Base-by-base conservation (phyloP, 306 rosid species). In the Begonia loranthoides region DNA sequence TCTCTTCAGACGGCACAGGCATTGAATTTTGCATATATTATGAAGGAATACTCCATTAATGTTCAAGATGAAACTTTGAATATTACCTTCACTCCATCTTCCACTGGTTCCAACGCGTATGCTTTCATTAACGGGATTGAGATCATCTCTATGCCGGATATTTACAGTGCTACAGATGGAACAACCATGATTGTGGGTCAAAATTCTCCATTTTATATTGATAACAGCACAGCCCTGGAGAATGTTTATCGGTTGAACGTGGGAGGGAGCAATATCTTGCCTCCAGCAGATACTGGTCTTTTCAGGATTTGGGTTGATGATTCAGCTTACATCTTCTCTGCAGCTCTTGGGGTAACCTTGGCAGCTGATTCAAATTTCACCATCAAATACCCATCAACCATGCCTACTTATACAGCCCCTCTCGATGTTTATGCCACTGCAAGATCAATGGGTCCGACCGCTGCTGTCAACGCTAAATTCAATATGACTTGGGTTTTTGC, bases 91-190 rank as follows among this genome's bases (percentile, higher is more conserved):
- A 50, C 33, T 40, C 99, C 99, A 1, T 86, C 95, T 1, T 2
- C 74, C 15, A 49, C 60, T 15, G 62, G 73, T 51, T 63, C 93
- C 0, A 83, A 83, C 49, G 74, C 88, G 0, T 83, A 64, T 57
- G 96, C 94, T 0, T 92, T 86, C 67, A 84, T 86, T n/a, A 92
- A 92, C 64, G 99, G 99, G 68, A 80, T 92, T 49, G 99, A 86
- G 79, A 54, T 92, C 61, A 77, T 92, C 50, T 83, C 96, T 1
- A 78, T 83, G 88, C 80, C 94, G 6, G 99, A 86, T 53, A 66
- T 86, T 61, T 92, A 86, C 61, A 66, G 71, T 52, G 15, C 74
- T 7, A 16, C 68, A 1, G 79, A 58, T 61, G 79, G 69, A 38
- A 41, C 39, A 39, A 11, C 71, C 4, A 2, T 59, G 78, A 45